Percentiles rank a stretch among this genome's conserved stretches.
These are phyloP conservation scores for Lonicera japonica DNA, from an alignment of 129 eudicot genomes.

Conservation along the genomic window DNA sequence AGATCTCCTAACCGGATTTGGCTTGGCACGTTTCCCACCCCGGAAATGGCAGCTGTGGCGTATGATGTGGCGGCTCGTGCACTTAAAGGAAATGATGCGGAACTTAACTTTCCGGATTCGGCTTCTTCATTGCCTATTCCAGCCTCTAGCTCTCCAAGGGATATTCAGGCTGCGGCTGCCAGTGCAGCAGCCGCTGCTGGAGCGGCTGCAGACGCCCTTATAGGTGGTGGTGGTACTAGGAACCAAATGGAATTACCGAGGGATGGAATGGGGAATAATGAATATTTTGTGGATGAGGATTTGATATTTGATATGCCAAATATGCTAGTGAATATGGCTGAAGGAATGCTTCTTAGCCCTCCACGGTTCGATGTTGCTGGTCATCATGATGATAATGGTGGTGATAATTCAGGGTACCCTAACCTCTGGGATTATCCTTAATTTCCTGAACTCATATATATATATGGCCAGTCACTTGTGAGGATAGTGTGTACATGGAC, in stretches of 20 bases:
- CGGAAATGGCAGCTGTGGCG: conserved; percentile 83
- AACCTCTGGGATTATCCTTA: conserved; percentile 43
- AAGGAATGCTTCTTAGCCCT: conserved; percentile 79
- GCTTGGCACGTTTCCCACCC: conserved; percentile 68
- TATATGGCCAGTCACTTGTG: too few relatives aligned
- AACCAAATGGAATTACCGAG: not conserved
- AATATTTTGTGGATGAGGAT: conserved; percentile 64
- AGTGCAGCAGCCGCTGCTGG: conserved; percentile 64
- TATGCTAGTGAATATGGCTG: conserved; percentile 66
- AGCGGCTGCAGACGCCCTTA: conserved; percentile 52
- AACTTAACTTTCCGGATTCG: conserved; percentile 60
- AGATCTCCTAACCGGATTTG: conserved; percentile 61
- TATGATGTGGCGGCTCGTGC: conserved; percentile 81
- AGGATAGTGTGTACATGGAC: too few relatives aligned
- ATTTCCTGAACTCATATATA: conserved; percentile 9
- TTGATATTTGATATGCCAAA: conserved; percentile 76
- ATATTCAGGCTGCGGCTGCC: conserved; percentile 67
- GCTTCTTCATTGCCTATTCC: conserved; percentile 54
- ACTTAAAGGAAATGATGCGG: conserved; percentile 55
- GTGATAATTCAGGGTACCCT: conserved; percentile 13
- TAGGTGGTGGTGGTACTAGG: conserved; percentile 2
- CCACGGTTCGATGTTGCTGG: conserved; percentile 30
- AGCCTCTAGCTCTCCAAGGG: conserved; percentile 50
- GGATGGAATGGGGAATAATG: not conserved
- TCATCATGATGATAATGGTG: conserved; percentile 20